A percentile compares a stretch with the other conserved stretches of the same genome.
These are phyloP conservation scores for Rhizopogon sp. DNA, from an alignment of 768 basidiomycete genomes.

Conservation along the genomic window DNA sequence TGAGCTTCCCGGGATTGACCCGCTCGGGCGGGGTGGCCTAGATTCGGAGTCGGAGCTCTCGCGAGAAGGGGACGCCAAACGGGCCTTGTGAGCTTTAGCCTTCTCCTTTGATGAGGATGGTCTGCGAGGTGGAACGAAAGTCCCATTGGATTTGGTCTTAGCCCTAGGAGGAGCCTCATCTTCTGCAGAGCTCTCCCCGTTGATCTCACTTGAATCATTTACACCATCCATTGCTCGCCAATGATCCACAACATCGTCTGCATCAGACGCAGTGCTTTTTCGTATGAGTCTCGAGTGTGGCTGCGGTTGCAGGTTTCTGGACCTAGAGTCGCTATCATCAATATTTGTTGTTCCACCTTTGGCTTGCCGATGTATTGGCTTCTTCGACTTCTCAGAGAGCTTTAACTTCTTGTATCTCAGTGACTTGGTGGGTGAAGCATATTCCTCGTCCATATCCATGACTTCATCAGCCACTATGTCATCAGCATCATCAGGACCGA, in stretches of 20 bases:
- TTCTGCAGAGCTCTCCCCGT: not conserved
- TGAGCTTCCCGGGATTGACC: not conserved
- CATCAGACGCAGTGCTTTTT: not conserved
- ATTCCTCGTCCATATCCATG: conserved; percentile 6
- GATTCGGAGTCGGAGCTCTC: not conserved
- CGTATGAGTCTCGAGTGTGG: not conserved
- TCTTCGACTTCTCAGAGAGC: not conserved
- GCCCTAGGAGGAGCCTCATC: not conserved
- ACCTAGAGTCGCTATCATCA: not conserved
- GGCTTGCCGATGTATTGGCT: not conserved
- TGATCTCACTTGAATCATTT: not conserved
- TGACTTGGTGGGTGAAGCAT: not conserved
- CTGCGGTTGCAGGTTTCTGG: not conserved
- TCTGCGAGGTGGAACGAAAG: not conserved
- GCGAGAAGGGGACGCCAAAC: not conserved
- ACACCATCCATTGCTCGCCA: not conserved
- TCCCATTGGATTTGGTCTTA: not conserved
- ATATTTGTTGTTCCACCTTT: not conserved
- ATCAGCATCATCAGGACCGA: conserved; percentile 4
- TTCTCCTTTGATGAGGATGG: not conserved
- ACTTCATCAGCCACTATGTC: not conserved
- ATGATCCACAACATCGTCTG: not conserved
- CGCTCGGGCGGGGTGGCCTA: not conserved
- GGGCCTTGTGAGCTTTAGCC: not conserved
- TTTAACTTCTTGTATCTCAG: not conserved